phyloP scores from a whole-genome alignment of 257 asterid species.

The Forsythia suspensa region DNA sequence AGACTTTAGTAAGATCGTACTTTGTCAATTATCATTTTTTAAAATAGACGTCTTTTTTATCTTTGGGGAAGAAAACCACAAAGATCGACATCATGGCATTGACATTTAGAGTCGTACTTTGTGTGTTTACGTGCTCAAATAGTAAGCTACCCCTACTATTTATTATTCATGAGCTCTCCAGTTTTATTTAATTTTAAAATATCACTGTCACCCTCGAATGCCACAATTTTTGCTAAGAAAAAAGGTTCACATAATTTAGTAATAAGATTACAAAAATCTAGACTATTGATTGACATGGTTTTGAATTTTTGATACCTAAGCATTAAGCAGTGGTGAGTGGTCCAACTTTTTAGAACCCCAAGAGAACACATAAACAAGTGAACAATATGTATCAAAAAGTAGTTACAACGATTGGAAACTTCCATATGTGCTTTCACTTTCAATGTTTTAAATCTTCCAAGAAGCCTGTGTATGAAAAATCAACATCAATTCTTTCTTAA shows the following conservation, averaged over 20 bases:
- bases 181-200: not conserved
- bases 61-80: too few species aligned
- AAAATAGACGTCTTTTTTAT: too few species aligned
- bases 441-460: slow-evolving; percentile 13
- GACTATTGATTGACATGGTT: not conserved
- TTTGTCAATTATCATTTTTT: too few species aligned
- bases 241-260: slow-evolving; percentile 6
- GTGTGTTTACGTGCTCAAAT: too few species aligned
- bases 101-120: too few species aligned
- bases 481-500: not conserved
- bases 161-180: not conserved
- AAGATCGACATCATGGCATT: too few species aligned
- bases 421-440: slow-evolving; percentile 18
- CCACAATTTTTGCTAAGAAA: not conserved
- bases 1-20: too few species aligned
- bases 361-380: slow-evolving; percentile 6
- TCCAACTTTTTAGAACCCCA: not conserved
- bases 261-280: not conserved
- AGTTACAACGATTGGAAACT: slow-evolving; percentile 17
- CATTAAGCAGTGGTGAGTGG: slow-evolving; percentile 4
- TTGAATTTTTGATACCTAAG: not conserved
- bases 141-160: too few species aligned
- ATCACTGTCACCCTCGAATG: not conserved
- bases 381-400: slow-evolving; percentile 8
- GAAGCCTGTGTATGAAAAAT: too few species aligned